Evolutionary conservation across 805 yeast genomes (phyloP).

Genomic region (Starmerella riodocensis): DNA sequence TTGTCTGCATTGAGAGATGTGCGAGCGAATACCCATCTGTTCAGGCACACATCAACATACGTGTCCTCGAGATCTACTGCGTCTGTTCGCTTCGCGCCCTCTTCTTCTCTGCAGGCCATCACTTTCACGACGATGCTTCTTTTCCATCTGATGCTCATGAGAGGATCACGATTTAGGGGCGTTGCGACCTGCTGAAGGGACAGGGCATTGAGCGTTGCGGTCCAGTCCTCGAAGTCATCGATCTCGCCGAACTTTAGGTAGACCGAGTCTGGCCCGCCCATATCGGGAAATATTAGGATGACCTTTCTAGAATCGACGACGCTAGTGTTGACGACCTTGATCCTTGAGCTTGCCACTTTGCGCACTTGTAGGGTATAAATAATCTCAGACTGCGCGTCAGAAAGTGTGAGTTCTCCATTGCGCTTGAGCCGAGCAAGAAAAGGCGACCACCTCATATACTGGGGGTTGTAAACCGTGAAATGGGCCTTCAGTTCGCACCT

Average conservation of each 20-base stretch:
- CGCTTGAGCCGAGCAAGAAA: constrained; percentile 16
- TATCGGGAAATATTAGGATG: constrained; percentile 18
- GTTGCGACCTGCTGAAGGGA: constrained; percentile 22
- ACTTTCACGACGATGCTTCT: constrained; percentile 7
- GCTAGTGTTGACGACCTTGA: constrained; percentile 18
- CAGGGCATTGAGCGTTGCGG: constrained; percentile 22
- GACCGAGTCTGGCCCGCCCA: constrained; percentile 21
- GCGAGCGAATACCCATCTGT: constrained; percentile 66
- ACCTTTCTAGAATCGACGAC: constrained; percentile 15
- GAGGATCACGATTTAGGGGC: constrained; percentile 12
- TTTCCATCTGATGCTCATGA: constrained; percentile 13
- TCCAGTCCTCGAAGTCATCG: constrained; percentile 27
- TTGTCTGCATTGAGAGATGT: constrained; percentile 47
- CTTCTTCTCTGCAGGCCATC: neutral
- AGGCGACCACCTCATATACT: constrained; percentile 15
- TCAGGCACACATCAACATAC: constrained; percentile 59
- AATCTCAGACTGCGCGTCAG: constrained; percentile 3
- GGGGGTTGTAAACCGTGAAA: constrained; percentile 13
- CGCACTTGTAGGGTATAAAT: constrained; percentile 13
- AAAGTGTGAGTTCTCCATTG: constrained; percentile 15
- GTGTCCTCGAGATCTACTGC: constrained; percentile 20
- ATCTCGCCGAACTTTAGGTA: constrained; percentile 21
- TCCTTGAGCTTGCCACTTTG: constrained; percentile 6
- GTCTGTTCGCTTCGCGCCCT: neutral
- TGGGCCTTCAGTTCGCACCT: constrained; percentile 18